Base-by-base conservation (phyloP, 2,329 filamentous ascomycete species). In the Grosmannia huntii region DNA sequence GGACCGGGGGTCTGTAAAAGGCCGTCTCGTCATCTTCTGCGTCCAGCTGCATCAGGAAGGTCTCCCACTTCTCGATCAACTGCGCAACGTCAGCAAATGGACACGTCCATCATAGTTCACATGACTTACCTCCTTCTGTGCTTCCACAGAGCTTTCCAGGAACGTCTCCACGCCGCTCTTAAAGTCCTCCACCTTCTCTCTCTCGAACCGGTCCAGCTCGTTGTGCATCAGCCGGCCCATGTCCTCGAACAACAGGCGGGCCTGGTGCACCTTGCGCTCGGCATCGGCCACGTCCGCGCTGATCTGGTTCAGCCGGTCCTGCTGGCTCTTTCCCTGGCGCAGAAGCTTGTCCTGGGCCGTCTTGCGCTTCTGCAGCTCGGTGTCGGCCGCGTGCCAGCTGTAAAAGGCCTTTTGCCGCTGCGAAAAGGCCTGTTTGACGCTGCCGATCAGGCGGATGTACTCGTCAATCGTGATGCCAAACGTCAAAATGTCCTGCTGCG, bases 161-260 rank as follows among this genome's bases (percentile, higher is more conserved):
- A 96, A 99, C 1, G 94, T 99, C 75, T 99, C 94, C 2, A 99
- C 91, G 0, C 91, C 92, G 62, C 88, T 94, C 78, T 99, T 99
- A 72, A 99, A 99, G 69, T 99, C 94, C 69, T 99, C 94, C 3
- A 99, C 94, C 76, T 99, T 99, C 73, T 99, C 94, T 66, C 82
- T 83, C 74, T 99, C 94, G 67, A 99, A 99, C 21, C 91, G 81
- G 66, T 97, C 94, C 64, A 99, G 77, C 71, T 99, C 94, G 41
- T 79, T 80, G 60, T 90, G 84, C 90, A 99, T 94, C 68, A 96
- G 75, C 14, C 90, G 81, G 16, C 94, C 94, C 91, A 99, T 97
- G 68, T 99, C 94, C 64, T 99, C 94, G 67, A 99, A 99, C 52
- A 96, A 73, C 59, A 97, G 73, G 57, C 91, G 78, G 0, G 90